Percentiles rank a stretch among this genome's conserved stretches.
Evolutionary conservation across 225 moss, liverwort and hornwort species (phyloP).

Genomic region (Takakia lepidozioides): DNA sequence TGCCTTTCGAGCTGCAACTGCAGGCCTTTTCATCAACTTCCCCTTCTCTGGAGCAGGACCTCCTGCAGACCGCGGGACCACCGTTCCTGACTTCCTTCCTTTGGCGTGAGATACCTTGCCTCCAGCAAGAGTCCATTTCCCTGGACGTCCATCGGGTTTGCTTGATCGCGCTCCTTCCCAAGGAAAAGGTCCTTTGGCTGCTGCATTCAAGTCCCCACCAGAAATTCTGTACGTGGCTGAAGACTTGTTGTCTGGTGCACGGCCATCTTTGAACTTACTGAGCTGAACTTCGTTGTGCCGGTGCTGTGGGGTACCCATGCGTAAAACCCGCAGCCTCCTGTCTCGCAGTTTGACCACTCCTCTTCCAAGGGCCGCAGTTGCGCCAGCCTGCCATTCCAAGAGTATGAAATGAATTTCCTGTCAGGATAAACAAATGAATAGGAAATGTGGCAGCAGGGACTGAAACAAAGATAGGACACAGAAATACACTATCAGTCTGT

Average conservation of each 20-base stretch:
- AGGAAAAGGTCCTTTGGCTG: conserved; percentile 44
- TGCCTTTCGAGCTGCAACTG: conserved; percentile 81
- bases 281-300: conserved; percentile 8
- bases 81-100: conserved; percentile 14
- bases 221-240: conserved; percentile 18
- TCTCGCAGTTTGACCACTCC: conserved; percentile 56
- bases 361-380: conserved; percentile 55
- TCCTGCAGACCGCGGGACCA: conserved; percentile 14
- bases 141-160: conserved; percentile 64
- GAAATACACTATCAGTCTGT: no score
- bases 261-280: conserved; percentile 8
- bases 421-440: no score
- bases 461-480: no score
- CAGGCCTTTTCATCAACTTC: conserved; percentile 56
- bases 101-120: conserved; percentile 20
- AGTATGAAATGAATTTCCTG: no score
- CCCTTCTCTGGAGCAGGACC: conserved; percentile 36
- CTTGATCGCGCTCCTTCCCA: conserved; percentile 78
- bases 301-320: conserved; percentile 54
- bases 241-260: conserved; percentile 4
- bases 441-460: no score
- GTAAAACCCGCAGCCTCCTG: conserved; percentile 63
- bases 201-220: conserved; percentile 15
- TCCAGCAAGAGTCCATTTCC: conserved; percentile 48
- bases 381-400: conserved; percentile 51